These are phyloP conservation scores for Wickerhamomyces queroliae DNA, from an alignment of 805 yeast genomes.

Conservation along the genomic window DNA sequence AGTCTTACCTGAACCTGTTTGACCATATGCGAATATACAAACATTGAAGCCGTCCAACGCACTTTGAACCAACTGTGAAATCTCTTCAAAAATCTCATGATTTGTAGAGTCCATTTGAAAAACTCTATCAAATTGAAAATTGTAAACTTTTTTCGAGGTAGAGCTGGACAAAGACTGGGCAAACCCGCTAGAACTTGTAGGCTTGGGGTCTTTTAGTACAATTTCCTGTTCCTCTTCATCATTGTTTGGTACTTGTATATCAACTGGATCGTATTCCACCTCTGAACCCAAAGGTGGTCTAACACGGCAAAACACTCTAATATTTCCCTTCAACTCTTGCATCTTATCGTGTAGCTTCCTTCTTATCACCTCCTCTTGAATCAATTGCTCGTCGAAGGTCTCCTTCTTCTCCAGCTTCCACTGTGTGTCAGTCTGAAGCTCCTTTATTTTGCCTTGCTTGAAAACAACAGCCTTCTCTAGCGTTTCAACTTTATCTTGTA, in stretches of 20 bases:
- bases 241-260: slow-evolving; percentile 26
- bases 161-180: neutral
- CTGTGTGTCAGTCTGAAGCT: neutral
- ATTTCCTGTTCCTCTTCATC: slow-evolving; percentile 23
- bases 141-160: slow-evolving; percentile 16
- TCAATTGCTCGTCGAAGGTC: slow-evolving; percentile 30
- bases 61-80: slow-evolving; percentile 80
- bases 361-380: slow-evolving; percentile 49
- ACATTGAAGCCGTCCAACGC: slow-evolving; percentile 87
- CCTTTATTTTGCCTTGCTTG: neutral
- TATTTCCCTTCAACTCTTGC: slow-evolving; percentile 88
- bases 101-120: slow-evolving; percentile 54
- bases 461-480: neutral
- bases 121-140: slow-evolving; percentile 73
- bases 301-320: slow-evolving; percentile 83
- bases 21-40: slow-evolving; percentile 95
- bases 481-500: neutral
- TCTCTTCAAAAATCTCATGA: slow-evolving; percentile 68
- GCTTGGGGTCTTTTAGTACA: slow-evolving; percentile 12
- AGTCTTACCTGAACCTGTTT: slow-evolving; percentile 94
- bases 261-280: slow-evolving; percentile 19
- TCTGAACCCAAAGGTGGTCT: slow-evolving; percentile 45
- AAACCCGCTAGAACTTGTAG: slow-evolving; percentile 1
- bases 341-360: slow-evolving; percentile 64
- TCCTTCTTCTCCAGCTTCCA: slow-evolving; percentile 26